Conservation (phyloP, 2,329 filamentous ascomycete species). For the Paracoccidioides lutzii region DNA sequence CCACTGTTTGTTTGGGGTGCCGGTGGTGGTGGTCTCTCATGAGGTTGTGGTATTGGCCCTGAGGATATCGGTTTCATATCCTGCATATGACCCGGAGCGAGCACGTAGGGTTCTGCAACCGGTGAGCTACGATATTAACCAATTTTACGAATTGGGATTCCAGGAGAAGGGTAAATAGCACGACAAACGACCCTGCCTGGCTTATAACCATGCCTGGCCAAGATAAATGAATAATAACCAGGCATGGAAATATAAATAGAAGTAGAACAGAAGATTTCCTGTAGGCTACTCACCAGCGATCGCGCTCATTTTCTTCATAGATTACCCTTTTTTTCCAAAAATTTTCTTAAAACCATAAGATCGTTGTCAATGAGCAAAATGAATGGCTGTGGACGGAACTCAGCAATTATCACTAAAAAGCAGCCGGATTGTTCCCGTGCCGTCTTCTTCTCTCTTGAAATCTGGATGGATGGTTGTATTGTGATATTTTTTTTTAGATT, state of each 20-base stretch:
- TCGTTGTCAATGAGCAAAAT: no score
- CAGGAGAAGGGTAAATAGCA: not conserved
- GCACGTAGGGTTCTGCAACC: not conserved
- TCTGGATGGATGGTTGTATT: not conserved
- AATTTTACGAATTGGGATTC: no score
- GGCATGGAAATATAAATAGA: not conserved
- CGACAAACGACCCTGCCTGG: not conserved
- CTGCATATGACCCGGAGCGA: not conserved
- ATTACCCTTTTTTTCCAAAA: not conserved
- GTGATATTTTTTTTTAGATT: not conserved
- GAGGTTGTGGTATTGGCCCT: not conserved
- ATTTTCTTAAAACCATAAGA: not conserved
- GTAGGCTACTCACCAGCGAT: not conserved
- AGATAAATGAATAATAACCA: not conserved
- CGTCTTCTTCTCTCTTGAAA: not conserved
- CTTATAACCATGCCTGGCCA: not conserved
- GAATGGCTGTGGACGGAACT: not conserved
- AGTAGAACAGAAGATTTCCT: not conserved
- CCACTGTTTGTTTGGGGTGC: not conserved
- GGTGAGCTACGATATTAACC: not conserved
- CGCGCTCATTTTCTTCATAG: not conserved
- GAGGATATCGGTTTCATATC: not conserved
- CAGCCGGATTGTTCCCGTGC: no score
- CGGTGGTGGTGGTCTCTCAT: not conserved
- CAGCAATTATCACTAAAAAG: not conserved